Evolutionary conservation across 2,329 filamentous ascomycete genomes (phyloP).

Genomic region (Coniochaeta hoffmannii): DNA sequence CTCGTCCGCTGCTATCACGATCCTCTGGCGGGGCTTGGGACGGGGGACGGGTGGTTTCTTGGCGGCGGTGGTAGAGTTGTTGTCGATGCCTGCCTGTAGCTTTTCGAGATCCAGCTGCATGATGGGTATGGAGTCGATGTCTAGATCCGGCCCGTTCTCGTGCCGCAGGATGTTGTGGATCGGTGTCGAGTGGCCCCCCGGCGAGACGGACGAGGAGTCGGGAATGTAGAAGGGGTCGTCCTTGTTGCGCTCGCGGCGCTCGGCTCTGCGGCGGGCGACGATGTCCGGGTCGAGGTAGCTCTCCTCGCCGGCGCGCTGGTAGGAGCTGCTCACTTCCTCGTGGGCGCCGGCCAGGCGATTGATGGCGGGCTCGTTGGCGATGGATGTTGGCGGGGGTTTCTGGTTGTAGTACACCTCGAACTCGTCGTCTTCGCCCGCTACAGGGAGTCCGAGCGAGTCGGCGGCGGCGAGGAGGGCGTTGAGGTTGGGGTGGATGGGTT

Average conservation of each 20-base stretch:
- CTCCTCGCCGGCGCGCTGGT: constrained; percentile 55
- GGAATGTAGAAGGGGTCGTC: constrained; percentile 95
- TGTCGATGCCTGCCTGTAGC: constrained; percentile 24
- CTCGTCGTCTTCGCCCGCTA: constrained; percentile 45
- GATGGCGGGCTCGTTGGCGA: constrained; percentile 45
- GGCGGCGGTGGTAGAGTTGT: constrained; percentile 11
- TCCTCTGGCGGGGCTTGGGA: constrained; percentile 45
- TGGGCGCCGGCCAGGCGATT: constrained; percentile 38
- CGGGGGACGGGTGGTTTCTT: constrained; percentile 14
- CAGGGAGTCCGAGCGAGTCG: constrained; percentile 39
- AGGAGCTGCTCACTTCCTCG: constrained; percentile 42
- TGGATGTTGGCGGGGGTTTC: constrained; percentile 40
- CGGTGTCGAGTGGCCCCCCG: constrained; percentile 57
- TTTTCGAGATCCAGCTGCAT: constrained; percentile 80
- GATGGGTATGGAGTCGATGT: constrained; percentile 92
- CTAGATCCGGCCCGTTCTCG: constrained; percentile 69
- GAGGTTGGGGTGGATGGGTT: constrained; percentile 73
- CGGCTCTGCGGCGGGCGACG: constrained; percentile 63
- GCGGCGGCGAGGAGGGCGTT: constrained; percentile 56
- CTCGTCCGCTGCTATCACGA: constrained; percentile 67
- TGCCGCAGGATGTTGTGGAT: constrained; percentile 69
- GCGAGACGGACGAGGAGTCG: constrained; percentile 14
- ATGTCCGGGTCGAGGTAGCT: constrained; percentile 67
- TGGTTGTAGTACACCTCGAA: constrained; percentile 63
- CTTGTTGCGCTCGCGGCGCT: constrained; percentile 72